Conservation (phyloP, 1,284 basidiomycete species). For the Pseudozyma hubeiensis region DNA sequence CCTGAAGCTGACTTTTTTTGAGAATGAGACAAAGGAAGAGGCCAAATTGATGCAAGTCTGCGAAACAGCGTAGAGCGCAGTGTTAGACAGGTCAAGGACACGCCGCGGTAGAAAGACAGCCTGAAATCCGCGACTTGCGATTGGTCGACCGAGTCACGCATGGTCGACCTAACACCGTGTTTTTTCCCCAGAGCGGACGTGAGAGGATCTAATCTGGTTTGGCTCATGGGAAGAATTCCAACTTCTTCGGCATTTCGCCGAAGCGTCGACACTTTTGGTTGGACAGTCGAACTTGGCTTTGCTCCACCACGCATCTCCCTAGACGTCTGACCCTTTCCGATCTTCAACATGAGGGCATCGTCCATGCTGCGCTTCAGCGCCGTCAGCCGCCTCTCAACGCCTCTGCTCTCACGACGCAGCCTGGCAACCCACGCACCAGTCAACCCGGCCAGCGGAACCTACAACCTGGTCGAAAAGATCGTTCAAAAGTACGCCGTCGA, state of each 20-base stretch:
- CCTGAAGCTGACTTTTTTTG: no score
- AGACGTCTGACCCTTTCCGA: no score
- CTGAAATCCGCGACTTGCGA: slow-evolving; percentile 32
- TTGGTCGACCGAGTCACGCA: slow-evolving; percentile 16
- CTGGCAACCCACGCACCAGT: slow-evolving; percentile 42
- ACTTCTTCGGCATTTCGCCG: slow-evolving; percentile 27
- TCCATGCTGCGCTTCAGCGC: slow-evolving; percentile 37
- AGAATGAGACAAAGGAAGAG: no score
- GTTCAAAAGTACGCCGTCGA: slow-evolving; percentile 96
- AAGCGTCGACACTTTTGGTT: background rate
- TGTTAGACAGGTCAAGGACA: slow-evolving; percentile 1
- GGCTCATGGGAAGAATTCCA: background rate
- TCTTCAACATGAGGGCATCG: slow-evolving; percentile 34
- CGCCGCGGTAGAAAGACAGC: background rate
- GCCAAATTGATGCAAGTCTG: no score
- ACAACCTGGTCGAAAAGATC: slow-evolving; percentile 88
- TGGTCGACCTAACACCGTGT: slow-evolving; percentile 1
- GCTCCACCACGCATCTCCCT: no score
- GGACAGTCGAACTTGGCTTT: background rate
- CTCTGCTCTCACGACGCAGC: slow-evolving; percentile 19
- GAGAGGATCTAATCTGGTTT: slow-evolving; percentile 9
- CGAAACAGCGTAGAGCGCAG: background rate
- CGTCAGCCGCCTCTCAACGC: slow-evolving; percentile 9
- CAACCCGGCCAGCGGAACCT: slow-evolving; percentile 36
- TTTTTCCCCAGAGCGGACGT: slow-evolving; percentile 2